Percentiles rank a stretch among this genome's conserved stretches.
These are phyloP conservation scores for Colletotrichum sansevieriae DNA, from an alignment of 2,329 filamentous ascomycete genomes.

Conservation along the genomic window DNA sequence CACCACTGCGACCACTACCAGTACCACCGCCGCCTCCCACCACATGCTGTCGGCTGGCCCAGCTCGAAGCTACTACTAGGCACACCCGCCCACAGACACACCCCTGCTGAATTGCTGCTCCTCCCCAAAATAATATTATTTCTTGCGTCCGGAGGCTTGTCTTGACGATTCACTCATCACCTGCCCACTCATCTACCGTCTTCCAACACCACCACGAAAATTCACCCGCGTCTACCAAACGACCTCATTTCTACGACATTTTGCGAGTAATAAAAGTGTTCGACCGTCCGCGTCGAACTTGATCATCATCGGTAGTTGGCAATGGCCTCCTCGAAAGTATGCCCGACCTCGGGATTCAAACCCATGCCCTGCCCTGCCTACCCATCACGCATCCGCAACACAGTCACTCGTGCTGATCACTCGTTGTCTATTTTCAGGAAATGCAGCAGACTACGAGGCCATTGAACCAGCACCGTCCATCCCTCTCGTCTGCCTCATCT, in stretches of 20 bases:
- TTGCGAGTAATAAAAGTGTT: conserved; percentile 43
- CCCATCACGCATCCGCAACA: conserved; percentile 35
- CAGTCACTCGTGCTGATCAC: conserved; percentile 55
- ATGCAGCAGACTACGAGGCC: conserved; percentile 76
- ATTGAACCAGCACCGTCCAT: conserved; percentile 72
- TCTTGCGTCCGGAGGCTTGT: conserved; percentile 40
- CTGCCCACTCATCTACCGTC: conserved; percentile 28
- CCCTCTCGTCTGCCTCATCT: conserved; percentile 68
- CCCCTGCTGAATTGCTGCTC: conserved; percentile 43
- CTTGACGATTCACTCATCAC: conserved; percentile 41
- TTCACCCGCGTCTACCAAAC: conserved; percentile 18
- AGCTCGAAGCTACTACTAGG: conserved; percentile 41
- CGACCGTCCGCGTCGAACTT: conserved; percentile 45
- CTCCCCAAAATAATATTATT: conserved; percentile 45
- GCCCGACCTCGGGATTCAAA: conserved; percentile 43
- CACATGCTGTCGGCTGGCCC: conserved; percentile 40
- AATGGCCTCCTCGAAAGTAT: conserved; percentile 76
- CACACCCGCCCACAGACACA: conserved; percentile 43
- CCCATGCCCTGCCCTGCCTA: conserved; percentile 38
- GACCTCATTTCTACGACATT: conserved; percentile 41
- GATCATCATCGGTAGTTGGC: conserved; percentile 52
- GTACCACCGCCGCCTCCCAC: conserved; percentile 33
- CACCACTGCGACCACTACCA: conserved; percentile 32
- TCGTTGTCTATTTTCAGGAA: conserved; percentile 61
- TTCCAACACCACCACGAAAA: conserved; percentile 27